These are phyloP conservation scores for Fusarium irregulare DNA, from an alignment of 2,329 filamentous ascomycete genomes.

Conservation along the genomic window DNA sequence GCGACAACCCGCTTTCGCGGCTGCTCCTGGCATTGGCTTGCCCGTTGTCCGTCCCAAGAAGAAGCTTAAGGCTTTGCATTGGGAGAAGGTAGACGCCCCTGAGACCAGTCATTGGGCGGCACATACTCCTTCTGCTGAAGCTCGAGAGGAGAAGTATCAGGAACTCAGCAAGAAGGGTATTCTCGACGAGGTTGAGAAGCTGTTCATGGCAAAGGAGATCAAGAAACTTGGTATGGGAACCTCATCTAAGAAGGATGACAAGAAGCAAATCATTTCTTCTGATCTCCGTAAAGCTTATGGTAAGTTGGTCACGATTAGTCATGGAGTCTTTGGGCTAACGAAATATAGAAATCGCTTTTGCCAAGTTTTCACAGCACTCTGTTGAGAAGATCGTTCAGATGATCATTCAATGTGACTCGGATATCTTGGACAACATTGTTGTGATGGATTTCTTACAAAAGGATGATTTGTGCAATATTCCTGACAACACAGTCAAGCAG, in stretches of 20 bases:
- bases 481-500: slow-evolving; percentile 88
- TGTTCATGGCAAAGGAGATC: slow-evolving; percentile 97
- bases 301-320: slow-evolving; percentile 52
- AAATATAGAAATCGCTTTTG: slow-evolving; percentile 80
- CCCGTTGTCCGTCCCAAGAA: slow-evolving; percentile 93
- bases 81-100: slow-evolving; percentile 97
- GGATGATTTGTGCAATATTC: slow-evolving; percentile 91
- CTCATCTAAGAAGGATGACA: slow-evolving; percentile 83
- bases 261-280: slow-evolving; percentile 95
- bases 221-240: slow-evolving; percentile 79
- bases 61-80: slow-evolving; percentile 99
- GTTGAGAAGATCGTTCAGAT: slow-evolving; percentile 89
- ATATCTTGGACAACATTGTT: slow-evolving; percentile 87
- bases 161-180: slow-evolving; percentile 95
- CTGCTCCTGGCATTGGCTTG: slow-evolving; percentile 71
- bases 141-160: slow-evolving; percentile 94
- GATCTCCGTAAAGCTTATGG: slow-evolving; percentile 90
- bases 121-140: slow-evolving; percentile 85
- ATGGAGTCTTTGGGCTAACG: slow-evolving; percentile 47
- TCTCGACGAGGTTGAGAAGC: slow-evolving; percentile 94
- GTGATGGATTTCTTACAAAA: slow-evolving; percentile 97
- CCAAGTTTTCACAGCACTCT: slow-evolving; percentile 88
- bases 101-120: slow-evolving; percentile 93
- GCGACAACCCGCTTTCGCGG: slow-evolving; percentile 66
- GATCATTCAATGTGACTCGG: slow-evolving; percentile 94